A percentile compares a stretch with the other conserved stretches of the same genome.
phyloP scores from a whole-genome alignment of 805 yeast genomes.

The Zygosaccharomyces pseudorouxii region DNA sequence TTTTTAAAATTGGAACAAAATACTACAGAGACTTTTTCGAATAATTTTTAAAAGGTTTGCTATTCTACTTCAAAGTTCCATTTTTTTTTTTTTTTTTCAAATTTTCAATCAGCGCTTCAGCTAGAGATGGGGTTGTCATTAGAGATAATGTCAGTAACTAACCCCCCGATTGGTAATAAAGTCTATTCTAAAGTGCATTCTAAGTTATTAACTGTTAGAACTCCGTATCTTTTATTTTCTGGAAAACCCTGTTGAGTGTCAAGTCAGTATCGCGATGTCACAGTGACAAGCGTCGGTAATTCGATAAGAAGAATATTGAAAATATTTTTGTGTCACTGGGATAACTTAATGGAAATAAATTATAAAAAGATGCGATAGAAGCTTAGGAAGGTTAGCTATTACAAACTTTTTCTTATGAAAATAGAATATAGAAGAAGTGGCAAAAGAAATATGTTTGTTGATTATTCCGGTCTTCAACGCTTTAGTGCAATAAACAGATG shows the following conservation, averaged over 20 bases:
- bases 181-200: too few species aligned
- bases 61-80: conserved; percentile 19
- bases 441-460: conserved; percentile 18
- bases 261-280: neutral
- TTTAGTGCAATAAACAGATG: conserved; percentile 17
- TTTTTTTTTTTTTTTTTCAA: conserved; percentile 11
- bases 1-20: conserved; percentile 62
- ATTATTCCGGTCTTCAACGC: conserved; percentile 23
- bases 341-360: neutral
- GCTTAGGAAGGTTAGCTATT: neutral
- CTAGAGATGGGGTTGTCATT: neutral
- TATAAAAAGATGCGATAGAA: neutral
- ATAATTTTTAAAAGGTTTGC: conserved; percentile 34
- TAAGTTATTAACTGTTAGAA: neutral
- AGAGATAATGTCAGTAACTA: neutral
- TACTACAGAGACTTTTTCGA: conserved; percentile 53
- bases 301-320: neutral
- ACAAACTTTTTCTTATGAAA: neutral
- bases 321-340: neutral
- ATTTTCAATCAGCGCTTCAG: neutral
- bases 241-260: neutral
- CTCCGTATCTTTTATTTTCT: neutral
- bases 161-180: too few species aligned
- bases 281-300: neutral
- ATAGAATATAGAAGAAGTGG: neutral